Conservation (phyloP, 139 green algal genomes). For the Chlorella sp. region DNA sequence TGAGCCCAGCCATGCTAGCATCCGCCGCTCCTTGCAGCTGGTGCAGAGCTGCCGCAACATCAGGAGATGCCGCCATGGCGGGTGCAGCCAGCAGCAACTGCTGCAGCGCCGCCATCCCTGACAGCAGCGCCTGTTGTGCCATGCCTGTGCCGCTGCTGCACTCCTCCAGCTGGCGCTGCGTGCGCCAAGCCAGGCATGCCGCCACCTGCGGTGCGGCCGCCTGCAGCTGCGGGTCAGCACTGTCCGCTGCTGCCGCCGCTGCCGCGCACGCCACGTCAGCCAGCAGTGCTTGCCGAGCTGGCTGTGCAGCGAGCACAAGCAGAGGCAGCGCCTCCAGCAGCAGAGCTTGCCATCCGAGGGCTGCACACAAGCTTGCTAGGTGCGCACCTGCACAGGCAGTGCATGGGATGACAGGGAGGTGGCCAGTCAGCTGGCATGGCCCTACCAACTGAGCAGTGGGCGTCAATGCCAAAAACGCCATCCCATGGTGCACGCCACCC, state of each 20-base stretch:
- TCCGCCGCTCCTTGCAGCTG: background rate
- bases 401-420: background rate
- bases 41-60: background rate
- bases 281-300: background rate
- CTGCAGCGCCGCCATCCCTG: background rate
- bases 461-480: background rate
- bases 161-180: conserved; percentile 1
- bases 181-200: background rate
- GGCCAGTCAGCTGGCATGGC: background rate
- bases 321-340: conserved; percentile 3
- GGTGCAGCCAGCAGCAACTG: conserved; percentile 19
- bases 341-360: conserved; percentile 4
- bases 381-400: background rate
- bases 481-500: background rate
- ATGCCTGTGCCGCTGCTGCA: no score
- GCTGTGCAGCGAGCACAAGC: background rate
- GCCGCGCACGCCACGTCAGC: background rate
- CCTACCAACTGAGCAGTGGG: background rate
- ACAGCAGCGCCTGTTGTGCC: background rate
- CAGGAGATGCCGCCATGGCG: background rate
- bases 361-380: background rate
- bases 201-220: background rate
- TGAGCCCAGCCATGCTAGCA: background rate
- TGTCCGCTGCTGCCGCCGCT: background rate
- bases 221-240: background rate